Conservation (phyloP, 768 basidiomycete genomes). For the Phylloporus arenicola region DNA sequence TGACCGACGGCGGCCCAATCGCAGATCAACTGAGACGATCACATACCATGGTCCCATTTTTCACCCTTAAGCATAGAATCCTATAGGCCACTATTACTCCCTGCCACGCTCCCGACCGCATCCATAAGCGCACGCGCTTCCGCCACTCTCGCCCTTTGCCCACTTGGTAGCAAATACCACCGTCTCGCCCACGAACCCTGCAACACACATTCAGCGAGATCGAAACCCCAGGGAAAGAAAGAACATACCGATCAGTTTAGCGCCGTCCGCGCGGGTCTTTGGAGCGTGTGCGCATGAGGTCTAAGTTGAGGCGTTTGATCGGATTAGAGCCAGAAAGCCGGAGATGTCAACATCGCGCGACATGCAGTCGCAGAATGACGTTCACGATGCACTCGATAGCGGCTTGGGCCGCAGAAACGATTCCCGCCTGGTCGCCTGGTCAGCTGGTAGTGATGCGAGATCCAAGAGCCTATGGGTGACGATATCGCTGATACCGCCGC, state of each 20-base stretch:
- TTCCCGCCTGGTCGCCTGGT: conserved; percentile 36
- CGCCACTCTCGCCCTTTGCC: conserved; percentile 82
- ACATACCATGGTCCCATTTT: no score
- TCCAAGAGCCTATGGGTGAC: conserved; percentile 45
- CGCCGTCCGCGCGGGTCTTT: conserved; percentile 52
- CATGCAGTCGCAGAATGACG: conserved; percentile 61
- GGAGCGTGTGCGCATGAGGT: no score
- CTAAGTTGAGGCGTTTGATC: no score
- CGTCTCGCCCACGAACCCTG: conserved; percentile 77
- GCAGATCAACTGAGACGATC: no score
- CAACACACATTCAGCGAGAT: neutral
- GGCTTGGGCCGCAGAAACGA: conserved; percentile 42
- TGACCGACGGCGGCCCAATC: no score
- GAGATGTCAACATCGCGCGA: conserved; percentile 50
- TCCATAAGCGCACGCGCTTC: conserved; percentile 64
- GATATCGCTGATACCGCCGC: conserved; percentile 36
- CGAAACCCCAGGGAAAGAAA: neutral
- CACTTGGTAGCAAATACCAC: conserved; percentile 84
- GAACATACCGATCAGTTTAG: conserved; percentile 59
- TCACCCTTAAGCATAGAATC: no score
- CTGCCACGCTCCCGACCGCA: conserved; percentile 67
- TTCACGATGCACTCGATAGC: conserved; percentile 51
- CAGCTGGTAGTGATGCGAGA: conserved; percentile 36
- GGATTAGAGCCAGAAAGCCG: no score
- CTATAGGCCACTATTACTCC: conserved; percentile 40